Conservation (phyloP, 2,329 filamentous ascomycete species). For the Trichoderma aggressivum region DNA sequence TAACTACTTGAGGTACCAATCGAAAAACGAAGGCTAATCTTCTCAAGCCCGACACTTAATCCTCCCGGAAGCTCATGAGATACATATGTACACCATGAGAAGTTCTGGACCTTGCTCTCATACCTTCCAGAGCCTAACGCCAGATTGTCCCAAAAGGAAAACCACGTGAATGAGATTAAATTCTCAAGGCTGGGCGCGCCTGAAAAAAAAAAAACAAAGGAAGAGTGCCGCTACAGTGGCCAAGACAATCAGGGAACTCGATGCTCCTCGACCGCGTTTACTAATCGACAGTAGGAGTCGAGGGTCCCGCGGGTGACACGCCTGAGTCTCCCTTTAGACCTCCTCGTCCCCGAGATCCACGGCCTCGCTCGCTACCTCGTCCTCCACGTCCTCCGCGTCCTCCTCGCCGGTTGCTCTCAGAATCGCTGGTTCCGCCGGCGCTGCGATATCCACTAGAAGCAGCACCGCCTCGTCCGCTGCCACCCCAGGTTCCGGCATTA, state of each 20-base stretch:
- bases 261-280: constrained; percentile 19
- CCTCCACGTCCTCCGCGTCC: constrained; percentile 56
- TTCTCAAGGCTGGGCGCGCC: constrained; percentile 9
- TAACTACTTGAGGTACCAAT: constrained; percentile 31
- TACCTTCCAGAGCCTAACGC: constrained; percentile 24
- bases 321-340: constrained; percentile 59
- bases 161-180: constrained; percentile 2
- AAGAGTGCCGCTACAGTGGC: constrained; percentile 1
- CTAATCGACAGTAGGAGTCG: constrained; percentile 44
- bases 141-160: constrained; percentile 21
- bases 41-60: constrained; percentile 28
- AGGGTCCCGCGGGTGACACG: constrained; percentile 52
- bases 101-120: constrained; percentile 19
- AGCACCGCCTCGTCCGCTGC: constrained; percentile 59
- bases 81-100: constrained; percentile 29
- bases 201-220: constrained; percentile 20
- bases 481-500: constrained; percentile 65
- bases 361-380: constrained; percentile 56
- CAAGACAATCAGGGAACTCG: background rate
- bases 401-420: constrained; percentile 55
- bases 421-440: constrained; percentile 71
- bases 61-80: constrained; percentile 36
- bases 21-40: constrained; percentile 32
- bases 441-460: constrained; percentile 75
- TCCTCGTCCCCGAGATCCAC: constrained; percentile 54